Evolutionary conservation across 768 basidiomycete genomes (phyloP), one percentile per base, ranked within the genome.

Genomic region (Leccinum uliginosum): DNA sequence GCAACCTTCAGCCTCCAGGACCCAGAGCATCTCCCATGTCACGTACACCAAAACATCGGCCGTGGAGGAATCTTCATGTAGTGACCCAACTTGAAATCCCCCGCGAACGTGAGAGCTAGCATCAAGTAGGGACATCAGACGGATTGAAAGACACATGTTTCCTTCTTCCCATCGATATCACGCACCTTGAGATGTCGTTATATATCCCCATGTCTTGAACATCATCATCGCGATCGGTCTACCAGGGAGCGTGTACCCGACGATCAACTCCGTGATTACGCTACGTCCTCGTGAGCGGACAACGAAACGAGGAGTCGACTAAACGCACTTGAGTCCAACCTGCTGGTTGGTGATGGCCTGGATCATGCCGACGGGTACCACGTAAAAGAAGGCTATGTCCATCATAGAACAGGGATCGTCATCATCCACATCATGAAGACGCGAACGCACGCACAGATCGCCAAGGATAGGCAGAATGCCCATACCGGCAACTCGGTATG

Each of bases 311-410:
- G 10, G 2, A 8, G 24, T 3, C 19, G 1, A 10, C 27, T 6
- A 24, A 27, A 62, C 66, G 24, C n/a, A 67, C 66, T 79, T 82
- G 8, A 81, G 68, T 66, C 78, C 87, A 53, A 90, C 78, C 70
- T 89, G 85, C 62, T 87, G 85, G 68, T 92, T 92, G 21, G 89
- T 91, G 56, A 90, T 82, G 1, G 88, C 87, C 59, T 88, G 83
- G 58, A 91, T 89, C 81, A 76, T 73, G 62, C 87, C 89, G 54
- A 87, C 80, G 12, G 92, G 92, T 50, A 94, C 78, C 49, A 85
- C 78, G 64, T 91, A 92, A 64, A 87, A 71, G 57, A 80, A 76
- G 0, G 82, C 74, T 58, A 11, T 14, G 5, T 29, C 10, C 0
- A 52, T 15, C 6, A 1, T 50, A 4, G n/a, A 23, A 46, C 0